Percentiles rank a stretch among this genome's conserved stretches.
Conservation (phyloP, 2,329 filamentous ascomycete species). For the Massarina eburnea region DNA sequence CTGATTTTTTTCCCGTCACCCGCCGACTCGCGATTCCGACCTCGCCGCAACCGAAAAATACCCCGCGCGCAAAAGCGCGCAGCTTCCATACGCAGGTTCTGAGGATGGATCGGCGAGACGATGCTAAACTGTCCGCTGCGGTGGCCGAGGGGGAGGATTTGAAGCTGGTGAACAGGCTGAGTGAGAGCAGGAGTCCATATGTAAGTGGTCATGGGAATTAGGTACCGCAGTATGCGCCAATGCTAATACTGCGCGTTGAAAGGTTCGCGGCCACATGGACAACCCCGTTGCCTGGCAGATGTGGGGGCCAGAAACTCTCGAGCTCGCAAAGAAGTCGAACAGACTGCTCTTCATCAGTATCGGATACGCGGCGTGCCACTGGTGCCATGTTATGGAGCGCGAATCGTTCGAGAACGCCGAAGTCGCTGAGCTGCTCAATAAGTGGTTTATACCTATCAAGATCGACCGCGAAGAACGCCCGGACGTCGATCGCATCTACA, state of each 20-base stretch:
- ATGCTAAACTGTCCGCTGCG: slow-evolving; percentile 6
- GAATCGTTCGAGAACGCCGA: slow-evolving; percentile 87
- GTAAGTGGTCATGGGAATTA: slow-evolving; percentile 46
- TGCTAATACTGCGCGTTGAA: slow-evolving; percentile 9
- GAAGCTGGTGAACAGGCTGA: slow-evolving; percentile 58
- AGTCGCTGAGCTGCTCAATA: slow-evolving; percentile 80
- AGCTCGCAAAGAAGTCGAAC: slow-evolving; percentile 77
- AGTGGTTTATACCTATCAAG: slow-evolving; percentile 85
- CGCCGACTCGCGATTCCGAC: slow-evolving; percentile 4
- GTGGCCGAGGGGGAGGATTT: slow-evolving; percentile 23
- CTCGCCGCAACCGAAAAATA: slow-evolving; percentile 12
- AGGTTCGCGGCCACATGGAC: slow-evolving; percentile 72
- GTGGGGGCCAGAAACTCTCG: slow-evolving; percentile 75
- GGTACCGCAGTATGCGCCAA: background rate
- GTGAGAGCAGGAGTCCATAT: slow-evolving; percentile 67
- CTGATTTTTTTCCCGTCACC: slow-evolving; percentile 4
- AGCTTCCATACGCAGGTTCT: slow-evolving; percentile 27
- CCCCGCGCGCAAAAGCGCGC: slow-evolving; percentile 23
- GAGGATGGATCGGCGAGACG: slow-evolving; percentile 33
- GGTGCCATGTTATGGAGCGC: slow-evolving; percentile 85
- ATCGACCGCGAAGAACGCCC: slow-evolving; percentile 93
- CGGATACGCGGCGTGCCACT: slow-evolving; percentile 93
- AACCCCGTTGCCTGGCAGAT: slow-evolving; percentile 92
- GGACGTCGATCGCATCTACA: slow-evolving; percentile 93
- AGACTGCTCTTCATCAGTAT: slow-evolving; percentile 91